A percentile compares a stretch with the other conserved stretches of the same genome.
These are phyloP conservation scores for Candida pseudoglaebosa DNA, from an alignment of 805 yeast genomes.

Conservation along the genomic window DNA sequence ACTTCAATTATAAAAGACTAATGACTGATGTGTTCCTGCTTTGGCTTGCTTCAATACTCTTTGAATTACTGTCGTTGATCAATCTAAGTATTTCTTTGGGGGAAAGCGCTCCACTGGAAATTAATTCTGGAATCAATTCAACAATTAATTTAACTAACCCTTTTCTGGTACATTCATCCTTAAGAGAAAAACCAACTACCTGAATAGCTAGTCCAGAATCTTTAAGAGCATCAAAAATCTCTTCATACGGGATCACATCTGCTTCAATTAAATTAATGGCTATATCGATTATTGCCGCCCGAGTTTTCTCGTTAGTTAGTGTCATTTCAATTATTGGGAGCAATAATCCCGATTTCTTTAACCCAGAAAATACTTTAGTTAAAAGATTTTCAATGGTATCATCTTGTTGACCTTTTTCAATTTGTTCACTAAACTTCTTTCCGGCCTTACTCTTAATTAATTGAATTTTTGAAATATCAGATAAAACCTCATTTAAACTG, in stretches of 20 bases:
- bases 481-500: neutral
- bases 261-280: slow-evolving; percentile 23
- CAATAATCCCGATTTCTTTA: slow-evolving; percentile 28
- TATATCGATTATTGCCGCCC: slow-evolving; percentile 20
- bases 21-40: too few species aligned
- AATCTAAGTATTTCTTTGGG: neutral
- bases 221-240: slow-evolving; percentile 25
- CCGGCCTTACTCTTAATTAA: slow-evolving; percentile 1
- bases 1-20: neutral
- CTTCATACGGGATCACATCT: slow-evolving; percentile 29
- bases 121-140: slow-evolving; percentile 20
- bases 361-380: slow-evolving; percentile 18
- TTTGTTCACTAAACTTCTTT: neutral
- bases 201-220: slow-evolving; percentile 28
- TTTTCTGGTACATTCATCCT: slow-evolving; percentile 25
- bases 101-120: slow-evolving; percentile 4
- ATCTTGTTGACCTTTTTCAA: slow-evolving; percentile 9
- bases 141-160: slow-evolving; percentile 22
- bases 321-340: slow-evolving; percentile 23
- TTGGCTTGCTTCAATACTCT: neutral
- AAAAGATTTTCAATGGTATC: slow-evolving; percentile 18
- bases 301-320: slow-evolving; percentile 25
- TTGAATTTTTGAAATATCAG: slow-evolving; percentile 4
- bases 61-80: neutral
- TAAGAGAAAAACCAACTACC: slow-evolving; percentile 20